A percentile compares a stretch with the other conserved stretches of the same genome.
phyloP scores from a whole-genome alignment of 2,329 filamentous ascomycete genomes.

The Fusarium pseudograminearum region DNA sequence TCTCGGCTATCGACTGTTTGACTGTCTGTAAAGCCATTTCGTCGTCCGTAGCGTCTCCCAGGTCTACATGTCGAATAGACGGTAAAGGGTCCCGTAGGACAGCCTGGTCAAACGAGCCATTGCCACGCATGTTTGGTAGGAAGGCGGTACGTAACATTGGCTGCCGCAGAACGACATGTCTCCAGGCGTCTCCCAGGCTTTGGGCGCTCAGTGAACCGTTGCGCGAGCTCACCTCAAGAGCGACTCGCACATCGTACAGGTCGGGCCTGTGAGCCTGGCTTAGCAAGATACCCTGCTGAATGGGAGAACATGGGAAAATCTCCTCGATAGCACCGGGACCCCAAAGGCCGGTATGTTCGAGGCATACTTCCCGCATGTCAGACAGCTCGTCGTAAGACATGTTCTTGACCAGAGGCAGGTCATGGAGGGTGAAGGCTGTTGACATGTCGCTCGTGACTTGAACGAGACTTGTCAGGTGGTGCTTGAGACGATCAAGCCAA shows the following conservation, averaged over 20 bases:
- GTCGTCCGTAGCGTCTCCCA: not conserved
- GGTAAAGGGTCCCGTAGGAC: not conserved
- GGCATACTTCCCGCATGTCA: not conserved
- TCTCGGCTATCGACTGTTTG: not conserved
- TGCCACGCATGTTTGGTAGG: constrained; percentile 28
- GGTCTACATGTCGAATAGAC: not conserved
- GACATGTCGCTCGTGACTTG: not conserved
- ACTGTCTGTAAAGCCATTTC: not conserved
- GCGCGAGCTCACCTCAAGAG: not conserved
- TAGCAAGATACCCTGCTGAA: constrained; percentile 51
- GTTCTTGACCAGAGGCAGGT: not conserved
- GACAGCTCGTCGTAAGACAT: not conserved
- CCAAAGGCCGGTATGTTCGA: constrained; percentile 1
- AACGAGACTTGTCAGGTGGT: not conserved
- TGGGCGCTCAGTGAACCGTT: not conserved
- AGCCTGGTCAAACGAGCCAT: constrained; percentile 16
- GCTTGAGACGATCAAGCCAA: not conserved
- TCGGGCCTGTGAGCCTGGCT: constrained; percentile 35
- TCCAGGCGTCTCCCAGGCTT: constrained; percentile 4
- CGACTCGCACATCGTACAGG: not conserved
- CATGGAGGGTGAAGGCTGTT: not conserved
- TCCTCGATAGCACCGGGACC: constrained; percentile 42
- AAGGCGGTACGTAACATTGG: constrained; percentile 13
- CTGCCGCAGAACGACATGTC: constrained; percentile 2
- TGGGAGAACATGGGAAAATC: constrained; percentile 50